A percentile compares a stretch with the other conserved stretches of the same genome.
Evolutionary conservation across 2,329 filamentous ascomycete species (phyloP).

Genomic region (Elsinoe fawcettii): DNA sequence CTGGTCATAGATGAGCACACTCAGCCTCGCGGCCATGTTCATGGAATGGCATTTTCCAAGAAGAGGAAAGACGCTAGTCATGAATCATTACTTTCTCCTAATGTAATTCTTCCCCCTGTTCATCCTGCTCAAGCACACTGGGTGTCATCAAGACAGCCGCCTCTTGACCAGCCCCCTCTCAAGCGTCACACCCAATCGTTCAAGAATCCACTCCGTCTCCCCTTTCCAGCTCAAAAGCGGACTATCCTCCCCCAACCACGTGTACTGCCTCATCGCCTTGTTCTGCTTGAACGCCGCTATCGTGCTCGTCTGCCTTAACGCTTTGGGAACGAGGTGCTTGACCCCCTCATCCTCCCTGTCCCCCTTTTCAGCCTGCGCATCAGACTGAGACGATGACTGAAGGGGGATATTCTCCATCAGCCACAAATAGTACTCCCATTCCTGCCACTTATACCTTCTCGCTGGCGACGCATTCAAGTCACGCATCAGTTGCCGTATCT

Average conservation of each 20-base stretch:
- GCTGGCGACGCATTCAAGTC: constrained; percentile 34
- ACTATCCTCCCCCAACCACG: constrained; percentile 62
- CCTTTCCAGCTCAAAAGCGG: constrained; percentile 61
- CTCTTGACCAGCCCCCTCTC: constrained; percentile 39
- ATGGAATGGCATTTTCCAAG: too few relatives aligned
- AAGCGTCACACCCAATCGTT: constrained; percentile 53
- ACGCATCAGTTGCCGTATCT: constrained; percentile 37
- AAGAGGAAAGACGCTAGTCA: not conserved
- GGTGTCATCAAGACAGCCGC: not conserved
- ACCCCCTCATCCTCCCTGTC: constrained; percentile 21
- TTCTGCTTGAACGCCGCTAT: constrained; percentile 20
- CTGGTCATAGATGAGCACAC: too few relatives aligned
- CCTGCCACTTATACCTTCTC: constrained; percentile 30
- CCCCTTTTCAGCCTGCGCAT: constrained; percentile 32
- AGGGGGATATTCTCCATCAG: constrained; percentile 37
- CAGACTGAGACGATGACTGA: not conserved
- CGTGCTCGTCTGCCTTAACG: constrained; percentile 18
- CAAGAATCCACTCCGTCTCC: constrained; percentile 67
- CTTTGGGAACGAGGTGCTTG: constrained; percentile 17
- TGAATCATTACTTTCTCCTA: not conserved
- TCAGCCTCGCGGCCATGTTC: too few relatives aligned
- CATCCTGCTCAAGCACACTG: not conserved
- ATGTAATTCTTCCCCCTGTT: not conserved
- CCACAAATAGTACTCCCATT: constrained; percentile 44
- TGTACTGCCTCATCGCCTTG: constrained; percentile 44